phyloP scores from a whole-genome alignment of 257 asterid species.

The Solanum bulbocastanum region DNA sequence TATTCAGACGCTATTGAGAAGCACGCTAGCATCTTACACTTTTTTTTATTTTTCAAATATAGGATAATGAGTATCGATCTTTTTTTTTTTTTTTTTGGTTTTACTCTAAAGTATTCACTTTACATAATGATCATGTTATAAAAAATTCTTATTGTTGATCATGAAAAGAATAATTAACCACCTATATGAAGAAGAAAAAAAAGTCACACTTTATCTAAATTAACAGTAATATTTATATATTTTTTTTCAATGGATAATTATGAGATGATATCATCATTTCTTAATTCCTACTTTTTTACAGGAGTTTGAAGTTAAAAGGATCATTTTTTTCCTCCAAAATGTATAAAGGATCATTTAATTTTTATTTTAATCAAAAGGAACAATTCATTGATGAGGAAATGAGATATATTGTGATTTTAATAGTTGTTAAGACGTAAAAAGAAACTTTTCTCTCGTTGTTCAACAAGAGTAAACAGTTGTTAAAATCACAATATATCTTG shows the following conservation, averaged over 20 bases:
- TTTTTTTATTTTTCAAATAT: background rate
- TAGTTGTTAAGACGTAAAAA: too few relatives aligned
- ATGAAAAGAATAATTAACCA: background rate
- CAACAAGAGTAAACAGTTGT: too few relatives aligned
- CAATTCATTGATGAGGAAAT: too few relatives aligned
- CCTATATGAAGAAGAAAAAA: background rate
- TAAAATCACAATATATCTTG: too few relatives aligned
- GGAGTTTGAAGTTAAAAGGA: too few relatives aligned
- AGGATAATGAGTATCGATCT: background rate
- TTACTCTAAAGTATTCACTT: background rate
- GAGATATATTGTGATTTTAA: too few relatives aligned
- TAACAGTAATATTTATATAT: background rate
- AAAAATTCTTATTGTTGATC: background rate
- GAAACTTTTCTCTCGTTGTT: too few relatives aligned
- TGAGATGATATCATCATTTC: background rate
- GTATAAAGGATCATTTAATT: too few relatives aligned
- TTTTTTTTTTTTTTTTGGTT: background rate
- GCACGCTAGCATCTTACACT: background rate
- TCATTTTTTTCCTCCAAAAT: too few relatives aligned
- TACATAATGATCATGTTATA: background rate
- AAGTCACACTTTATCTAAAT: background rate
- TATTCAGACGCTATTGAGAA: background rate
- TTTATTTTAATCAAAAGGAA: too few relatives aligned
- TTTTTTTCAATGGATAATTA: background rate
- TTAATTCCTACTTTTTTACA: background rate